These are phyloP conservation scores for Saccharomycopsis olivae DNA, from an alignment of 805 yeast species.

Conservation along the genomic window DNA sequence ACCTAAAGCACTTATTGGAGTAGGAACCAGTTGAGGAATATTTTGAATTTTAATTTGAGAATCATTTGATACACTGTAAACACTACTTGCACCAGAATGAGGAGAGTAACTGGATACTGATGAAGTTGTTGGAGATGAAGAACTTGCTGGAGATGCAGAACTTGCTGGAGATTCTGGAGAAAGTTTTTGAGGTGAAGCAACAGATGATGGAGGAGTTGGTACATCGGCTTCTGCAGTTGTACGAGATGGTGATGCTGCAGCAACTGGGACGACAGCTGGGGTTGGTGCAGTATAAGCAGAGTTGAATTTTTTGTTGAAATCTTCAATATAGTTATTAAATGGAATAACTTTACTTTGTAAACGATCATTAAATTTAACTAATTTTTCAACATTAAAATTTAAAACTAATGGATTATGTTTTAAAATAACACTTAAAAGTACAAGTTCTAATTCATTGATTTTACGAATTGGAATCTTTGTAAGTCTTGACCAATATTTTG, in stretches of 20 bases:
- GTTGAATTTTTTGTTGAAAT: constrained; percentile 18
- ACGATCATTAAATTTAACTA: constrained; percentile 12
- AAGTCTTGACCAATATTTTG: constrained; percentile 18
- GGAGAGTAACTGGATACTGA: too few species aligned
- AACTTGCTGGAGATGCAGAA: constrained; percentile 11
- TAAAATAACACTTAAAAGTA: constrained; percentile 12
- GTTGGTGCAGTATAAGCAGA: constrained; percentile 8
- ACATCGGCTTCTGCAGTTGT: too few species aligned
- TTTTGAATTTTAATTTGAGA: too few species aligned
- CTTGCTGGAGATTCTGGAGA: background rate
- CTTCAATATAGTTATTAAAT: constrained; percentile 17
- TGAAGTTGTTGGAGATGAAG: too few species aligned
- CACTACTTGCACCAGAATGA: too few species aligned
- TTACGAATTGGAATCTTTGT: constrained; percentile 17
- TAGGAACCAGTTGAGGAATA: too few species aligned
- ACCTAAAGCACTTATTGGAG: too few species aligned
- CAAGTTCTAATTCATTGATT: constrained; percentile 17
- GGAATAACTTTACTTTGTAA: constrained; percentile 13
- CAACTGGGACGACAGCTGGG: background rate
- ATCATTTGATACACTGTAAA: too few species aligned
- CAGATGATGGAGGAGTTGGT: too few species aligned
- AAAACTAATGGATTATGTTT: constrained; percentile 16
- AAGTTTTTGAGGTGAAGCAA: background rate
- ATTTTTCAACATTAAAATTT: constrained; percentile 14
- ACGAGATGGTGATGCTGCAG: too few species aligned